Base-by-base conservation (phyloP, 495 filamentous ascomycete genomes). In the Neurospora terricola region DNA sequence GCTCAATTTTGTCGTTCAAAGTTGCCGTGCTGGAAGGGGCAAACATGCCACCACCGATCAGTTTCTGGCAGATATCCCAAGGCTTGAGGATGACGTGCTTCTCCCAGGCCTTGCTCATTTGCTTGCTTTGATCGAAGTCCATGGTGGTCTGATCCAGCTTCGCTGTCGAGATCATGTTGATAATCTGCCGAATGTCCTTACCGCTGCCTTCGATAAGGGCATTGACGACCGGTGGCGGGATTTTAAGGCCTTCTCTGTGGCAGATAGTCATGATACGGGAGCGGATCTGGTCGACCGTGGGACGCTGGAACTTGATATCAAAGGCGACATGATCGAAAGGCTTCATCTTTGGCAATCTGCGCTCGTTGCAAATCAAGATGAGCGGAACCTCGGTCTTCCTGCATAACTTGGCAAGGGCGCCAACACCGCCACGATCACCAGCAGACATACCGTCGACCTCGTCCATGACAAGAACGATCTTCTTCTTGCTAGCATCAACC, bases 361-460 rank as follows among this genome's bases (percentile, higher is more conserved):
- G 90, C 77, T 99, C 96, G 78, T 99, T 99, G 86, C 96, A 99
- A 76, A 99, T 97, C 40, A 98, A 86, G 73, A 99, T 98, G 75
- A 99, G 92, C 1, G 96, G 96, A 38, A 99, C 91, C 75, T 94
- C 91, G 0, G 94, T 93, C 85, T 96, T 98, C 84, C 92, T 97
- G 83, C 94, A 97, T 59, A 98, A 89, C 69, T 94, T 91, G 69
- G 96, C 95, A 43, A 99, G 86, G 39, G 96, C 95, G 27, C 94
- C 96, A 48, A 99, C 96, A 79, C 96, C 96, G 75, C 96, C 96
- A 59, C 96, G 90, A 80, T 99, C 96, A 76, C 96, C 96, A 54
- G 94, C 94, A 68, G 94, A 97, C 96, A 99, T 99, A 40, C 96
- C 96, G 78, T 99, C 96, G 7, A 99, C 96, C 81, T 99, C 96